Conservation (phyloP, 1,284 basidiomycete genomes). For the Gastroboletus turbinatus region DNA sequence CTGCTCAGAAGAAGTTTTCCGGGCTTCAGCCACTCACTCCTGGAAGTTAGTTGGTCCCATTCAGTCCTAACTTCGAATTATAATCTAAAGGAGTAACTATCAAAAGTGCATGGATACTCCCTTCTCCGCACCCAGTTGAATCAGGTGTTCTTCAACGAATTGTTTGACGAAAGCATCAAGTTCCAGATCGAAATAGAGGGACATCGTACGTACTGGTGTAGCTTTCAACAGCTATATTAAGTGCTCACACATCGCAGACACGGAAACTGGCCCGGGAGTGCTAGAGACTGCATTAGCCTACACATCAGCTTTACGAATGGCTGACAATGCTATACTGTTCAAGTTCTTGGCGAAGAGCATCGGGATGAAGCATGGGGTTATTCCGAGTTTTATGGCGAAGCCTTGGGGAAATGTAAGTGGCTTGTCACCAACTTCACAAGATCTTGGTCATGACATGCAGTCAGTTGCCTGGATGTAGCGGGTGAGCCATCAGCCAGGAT, state of each 20-base stretch:
- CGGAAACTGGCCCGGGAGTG: slow-evolving; percentile 93
- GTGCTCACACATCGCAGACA: slow-evolving; percentile 54
- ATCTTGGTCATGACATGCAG: slow-evolving; percentile 1
- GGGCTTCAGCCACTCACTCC: slow-evolving; percentile 81
- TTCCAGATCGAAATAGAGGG: slow-evolving; percentile 89
- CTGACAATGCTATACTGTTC: slow-evolving; percentile 92
- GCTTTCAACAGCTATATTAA: background rate
- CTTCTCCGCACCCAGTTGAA: slow-evolving; percentile 87
- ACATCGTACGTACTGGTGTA: slow-evolving; percentile 64
- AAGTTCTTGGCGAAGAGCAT: slow-evolving; percentile 92
- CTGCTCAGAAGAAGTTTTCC: slow-evolving; percentile 77
- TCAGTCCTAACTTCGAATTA: background rate
- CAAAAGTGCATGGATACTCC: slow-evolving; percentile 88
- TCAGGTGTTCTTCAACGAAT: slow-evolving; percentile 84
- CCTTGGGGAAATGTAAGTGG: slow-evolving; percentile 83
- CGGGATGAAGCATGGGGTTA: slow-evolving; percentile 85
- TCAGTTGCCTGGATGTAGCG: slow-evolving; percentile 88
- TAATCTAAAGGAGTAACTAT: slow-evolving; percentile 7
- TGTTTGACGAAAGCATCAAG: slow-evolving; percentile 75
- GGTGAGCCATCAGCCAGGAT: slow-evolving; percentile 47
- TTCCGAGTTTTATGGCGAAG: slow-evolving; percentile 98
- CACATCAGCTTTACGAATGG: slow-evolving; percentile 82
- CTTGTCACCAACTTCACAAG: background rate
- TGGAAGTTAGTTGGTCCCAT: slow-evolving; percentile 68
- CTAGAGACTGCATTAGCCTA: slow-evolving; percentile 94